Base-by-base conservation (phyloP, 805 yeast species). In the Saccharomycopsis babjevae region DNA sequence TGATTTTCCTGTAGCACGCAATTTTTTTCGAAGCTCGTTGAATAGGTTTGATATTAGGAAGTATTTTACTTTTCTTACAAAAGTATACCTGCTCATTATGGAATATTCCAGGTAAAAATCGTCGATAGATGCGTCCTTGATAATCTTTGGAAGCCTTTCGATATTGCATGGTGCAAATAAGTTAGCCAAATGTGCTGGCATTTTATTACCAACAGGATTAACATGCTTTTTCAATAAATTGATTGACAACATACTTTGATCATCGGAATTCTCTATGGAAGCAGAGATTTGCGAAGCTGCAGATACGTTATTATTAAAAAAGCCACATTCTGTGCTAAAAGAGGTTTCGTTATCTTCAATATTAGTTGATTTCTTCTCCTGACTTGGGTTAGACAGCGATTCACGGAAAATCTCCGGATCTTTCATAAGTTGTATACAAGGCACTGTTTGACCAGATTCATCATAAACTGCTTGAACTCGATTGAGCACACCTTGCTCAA, bases 361-460 rank as follows among this genome's bases (percentile, higher is more conserved):
- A 22, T 25, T 46, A 13, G 25, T 10, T 25, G 15, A 11, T 46
- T 11, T 46, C 16, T 20, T 22, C 6, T 22, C 8, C 16, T 25
- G 16, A 15, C 13, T 46, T 2, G 30, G 32, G 15, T 46, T 15
- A 46, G 28, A n/a, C 6, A 22, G 32, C 5, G 28, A 10, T 22
- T 16, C 11, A 3, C 28, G 8, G 10, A 25, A 8, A 16, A 22
- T 25, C 22, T 46, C 28, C 10, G 52, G 28, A 22, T 57, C 59
- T 46, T 38, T 34, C 8, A 57, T 15, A n/a, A n/a, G 52, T 30
- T 57, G 60, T 5, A 57, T 18, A 50, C 60, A 57, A 7, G 40
- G 22, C 5, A 57, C 30, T 10, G n/a, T 50, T 50, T 36, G 39
- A 5, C 36, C 28, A 7, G 30, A 28, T 38, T 54, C 43, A 38